Evolutionary conservation across 495 filamentous ascomycete genomes (phyloP), one percentile per base, ranked within the genome.

Genomic region (Copromyces sp.): DNA sequence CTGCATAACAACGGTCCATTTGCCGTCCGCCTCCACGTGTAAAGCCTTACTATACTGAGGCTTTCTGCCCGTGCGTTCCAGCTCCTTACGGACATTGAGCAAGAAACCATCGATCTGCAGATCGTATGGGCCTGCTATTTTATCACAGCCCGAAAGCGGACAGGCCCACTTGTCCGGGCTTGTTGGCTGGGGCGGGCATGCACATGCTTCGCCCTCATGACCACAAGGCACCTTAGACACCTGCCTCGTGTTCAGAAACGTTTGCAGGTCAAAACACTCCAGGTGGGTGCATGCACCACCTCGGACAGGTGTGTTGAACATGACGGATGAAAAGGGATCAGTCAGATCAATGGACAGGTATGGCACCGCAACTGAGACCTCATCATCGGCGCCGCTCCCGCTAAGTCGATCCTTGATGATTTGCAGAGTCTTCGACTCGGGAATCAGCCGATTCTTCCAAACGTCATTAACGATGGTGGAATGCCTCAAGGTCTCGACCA

Each of bases 251-350:
- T 82, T 77, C 14, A 98, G 85, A 82, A 91, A 97, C 0, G 88
- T 93, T 37, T 93, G 88, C 32, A 95, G 89, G 78, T 98, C 94
- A 78, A 98, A 97, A 78, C 93, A 96, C 80, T 97, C 93, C 42
- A 88, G 81, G 78, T 98, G 94, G 8, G 81, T 81, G 79, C 87
- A 89, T 17, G 61, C 68, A 8, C 74, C 81, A 16, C 92, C 89
- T 20, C 94, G 89, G 8, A 88, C 92, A 4, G 94, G 94, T 0
- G 86, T 82, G 3, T 87, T 82, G 77, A 91, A 94, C n/a, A 96
- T 88, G 4, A 80, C 81, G 0, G 88, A 85, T 68, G 84, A 89
- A 79, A 92, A 94, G 0, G 94, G 93, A 78, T 97, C 93, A 11
- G 90, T 85, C 3, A 97, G 85, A 72, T 90, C 87, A 74, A 98